A percentile compares a stretch with the other conserved stretches of the same genome.
Conservation (phyloP, 805 yeast species). For the Nakazawaea populi region DNA sequence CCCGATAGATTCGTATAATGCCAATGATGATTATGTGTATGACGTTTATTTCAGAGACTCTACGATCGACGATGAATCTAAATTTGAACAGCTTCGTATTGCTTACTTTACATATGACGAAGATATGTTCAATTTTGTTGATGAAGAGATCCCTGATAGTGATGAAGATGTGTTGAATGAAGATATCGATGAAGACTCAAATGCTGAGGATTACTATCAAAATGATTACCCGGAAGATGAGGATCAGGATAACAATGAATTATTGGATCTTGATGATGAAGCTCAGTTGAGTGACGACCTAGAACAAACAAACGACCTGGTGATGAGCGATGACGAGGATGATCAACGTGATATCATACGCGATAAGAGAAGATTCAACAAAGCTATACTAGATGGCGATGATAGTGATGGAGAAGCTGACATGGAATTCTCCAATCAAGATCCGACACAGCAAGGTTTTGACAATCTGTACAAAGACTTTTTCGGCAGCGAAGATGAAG, state of each 20-base stretch:
- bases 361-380: slow-evolving; percentile 23
- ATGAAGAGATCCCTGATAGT: slow-evolving; percentile 30
- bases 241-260: slow-evolving; percentile 41
- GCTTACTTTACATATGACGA: slow-evolving; percentile 54
- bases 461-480: slow-evolving; percentile 25
- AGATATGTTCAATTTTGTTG: slow-evolving; percentile 31
- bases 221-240: slow-evolving; percentile 97
- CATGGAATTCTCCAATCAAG: slow-evolving; percentile 1
- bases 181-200: slow-evolving; percentile 77
- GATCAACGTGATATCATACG: slow-evolving; percentile 28
- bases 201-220: slow-evolving; percentile 86
- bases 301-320: slow-evolving; percentile 14
- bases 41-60: slow-evolving; percentile 76
- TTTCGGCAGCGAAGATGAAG: slow-evolving; percentile 13
- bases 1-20: slow-evolving; percentile 3
- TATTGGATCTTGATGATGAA: not conserved
- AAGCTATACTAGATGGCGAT: slow-evolving; percentile 17
- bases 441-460: slow-evolving; percentile 18
- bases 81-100: slow-evolving; percentile 29
- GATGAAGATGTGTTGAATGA: slow-evolving; percentile 15
- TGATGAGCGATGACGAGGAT: slow-evolving; percentile 32
- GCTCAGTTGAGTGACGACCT: slow-evolving; percentile 6
- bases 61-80: slow-evolving; percentile 36
- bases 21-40: slow-evolving; percentile 67
- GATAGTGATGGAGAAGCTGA: slow-evolving; percentile 11